A percentile compares a stretch with the other conserved stretches of the same genome.
Evolutionary conservation across 352 stramenopile species (phyloP).

Genomic region (Pythium aphanidermatum): DNA sequence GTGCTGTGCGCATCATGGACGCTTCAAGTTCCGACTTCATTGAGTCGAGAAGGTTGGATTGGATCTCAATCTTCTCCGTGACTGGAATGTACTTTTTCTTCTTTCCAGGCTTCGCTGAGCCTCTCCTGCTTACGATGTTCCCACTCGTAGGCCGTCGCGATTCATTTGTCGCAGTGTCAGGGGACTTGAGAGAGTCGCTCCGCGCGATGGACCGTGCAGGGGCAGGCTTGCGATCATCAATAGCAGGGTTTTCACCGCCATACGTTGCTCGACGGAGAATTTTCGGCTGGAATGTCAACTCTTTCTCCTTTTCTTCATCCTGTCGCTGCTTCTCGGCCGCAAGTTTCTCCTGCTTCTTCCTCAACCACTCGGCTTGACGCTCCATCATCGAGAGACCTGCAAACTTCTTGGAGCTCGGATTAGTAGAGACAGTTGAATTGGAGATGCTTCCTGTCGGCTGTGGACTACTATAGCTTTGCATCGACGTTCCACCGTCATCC

Average conservation of each 20-base stretch:
- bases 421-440: not conserved
- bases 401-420: conserved; percentile 38
- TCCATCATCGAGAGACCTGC: conserved; percentile 69
- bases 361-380: conserved; percentile 70
- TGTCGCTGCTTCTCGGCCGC: conserved; percentile 56
- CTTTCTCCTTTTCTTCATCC: conserved; percentile 62
- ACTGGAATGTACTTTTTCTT: conserved; percentile 33
- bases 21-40: conserved; percentile 67
- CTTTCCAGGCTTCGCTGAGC: conserved; percentile 27
- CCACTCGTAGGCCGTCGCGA: conserved; percentile 21
- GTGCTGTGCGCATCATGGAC: conserved; percentile 26
- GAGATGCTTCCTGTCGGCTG: not conserved
- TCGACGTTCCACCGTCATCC: conserved; percentile 9
- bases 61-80: conserved; percentile 48
- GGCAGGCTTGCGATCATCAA: conserved; percentile 8
- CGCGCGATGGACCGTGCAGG: conserved; percentile 6
- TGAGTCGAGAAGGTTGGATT: conserved; percentile 47
- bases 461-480: not conserved
- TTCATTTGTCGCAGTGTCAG: conserved; percentile 5
- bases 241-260: conserved; percentile 29
- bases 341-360: conserved; percentile 75
- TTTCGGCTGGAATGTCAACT: conserved; percentile 82
- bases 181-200: conserved; percentile 8
- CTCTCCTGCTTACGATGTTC: conserved; percentile 22
- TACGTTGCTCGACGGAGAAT: conserved; percentile 64